Evolutionary conservation across 2,329 filamentous ascomycete species (phyloP), one percentile per base, ranked within the genome.

Genomic region (Fusarium annulatum): DNA sequence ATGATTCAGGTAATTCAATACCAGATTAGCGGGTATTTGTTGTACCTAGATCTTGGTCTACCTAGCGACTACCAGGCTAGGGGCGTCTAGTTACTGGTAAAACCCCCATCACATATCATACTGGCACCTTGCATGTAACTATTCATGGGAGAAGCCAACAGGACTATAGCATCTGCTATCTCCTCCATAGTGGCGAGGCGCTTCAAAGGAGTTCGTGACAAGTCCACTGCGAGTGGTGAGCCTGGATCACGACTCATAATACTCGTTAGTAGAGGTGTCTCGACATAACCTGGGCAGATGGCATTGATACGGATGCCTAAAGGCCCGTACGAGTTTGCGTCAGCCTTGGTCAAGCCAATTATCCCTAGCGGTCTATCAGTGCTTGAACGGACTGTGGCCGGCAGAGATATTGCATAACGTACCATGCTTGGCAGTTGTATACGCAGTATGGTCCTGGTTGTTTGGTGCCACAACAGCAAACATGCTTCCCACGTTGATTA

Each of bases 301-400:
- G 88, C 88, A 74, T 91, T 91, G 78, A 91, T 87, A 55, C 88
- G 85, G 64, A 91, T 89, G 7, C 84, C 85, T 55, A 82, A 76
- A 8, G 82, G 75, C 2, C 85, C 86, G 79, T 90, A 90, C 2
- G 83, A 82, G 55, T 85, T 84, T 4, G 86, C 88, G 70, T 90
- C 88, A 5, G 84, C 84, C 75, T 83, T 86, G 14, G 87, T 89
- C 51, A 91, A 80, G 1, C 87, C 87, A 56, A 89, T 74, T 9
- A 88, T 84, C 36, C 77, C 81, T 79, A 33, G 51, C 12, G 8
- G 42, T 7, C 21, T 57, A 11, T 56, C 21, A 33, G 15, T 11
- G 9, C 21, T 33, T 8, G 15, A 26, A 15, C 18, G 16, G 11
- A 41, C 21, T 33, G 18, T 34, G 18, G 9, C 11, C 16, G 16